Conservation (phyloP, 805 yeast species). For the Barnettozyma californica region DNA sequence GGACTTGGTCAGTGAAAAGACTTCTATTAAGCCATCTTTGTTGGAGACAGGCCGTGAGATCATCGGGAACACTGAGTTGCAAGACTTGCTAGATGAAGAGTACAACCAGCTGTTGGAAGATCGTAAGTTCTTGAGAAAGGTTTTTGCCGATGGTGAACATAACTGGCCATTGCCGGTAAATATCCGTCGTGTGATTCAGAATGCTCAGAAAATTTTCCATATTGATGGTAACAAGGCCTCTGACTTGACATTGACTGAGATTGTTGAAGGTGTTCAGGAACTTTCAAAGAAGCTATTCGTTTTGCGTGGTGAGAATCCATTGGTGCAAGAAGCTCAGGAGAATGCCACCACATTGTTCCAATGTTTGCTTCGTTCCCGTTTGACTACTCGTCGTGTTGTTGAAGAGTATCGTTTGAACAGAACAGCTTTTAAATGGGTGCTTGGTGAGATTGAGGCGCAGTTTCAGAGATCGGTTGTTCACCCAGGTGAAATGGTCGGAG, state of each 20-base stretch:
- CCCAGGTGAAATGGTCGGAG: constrained; percentile 99
- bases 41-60: constrained; percentile 89
- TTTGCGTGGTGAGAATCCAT: constrained; percentile 72
- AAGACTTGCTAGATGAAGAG: constrained; percentile 76
- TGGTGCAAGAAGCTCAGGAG: constrained; percentile 80
- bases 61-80: constrained; percentile 82
- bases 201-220: constrained; percentile 95
- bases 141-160: constrained; percentile 89
- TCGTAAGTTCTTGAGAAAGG: constrained; percentile 73
- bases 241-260: constrained; percentile 80
- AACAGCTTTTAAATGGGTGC: constrained; percentile 91
- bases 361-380: constrained; percentile 86
- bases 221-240: constrained; percentile 87
- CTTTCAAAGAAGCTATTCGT: constrained; percentile 66
- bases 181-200: constrained; percentile 91
- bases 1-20: constrained; percentile 71
- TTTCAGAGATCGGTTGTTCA: constrained; percentile 88
- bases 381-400: constrained; percentile 84
- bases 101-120: constrained; percentile 72
- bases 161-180: constrained; percentile 98
- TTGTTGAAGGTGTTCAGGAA: constrained; percentile 64
- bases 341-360: constrained; percentile 89
- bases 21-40: constrained; percentile 61
- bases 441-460: constrained; percentile 91
- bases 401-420: constrained; percentile 84